Evolutionary conservation across 2,329 filamentous ascomycete genomes (phyloP), one percentile per base, ranked within the genome.

Genomic region (Aureobasidium sp.): DNA sequence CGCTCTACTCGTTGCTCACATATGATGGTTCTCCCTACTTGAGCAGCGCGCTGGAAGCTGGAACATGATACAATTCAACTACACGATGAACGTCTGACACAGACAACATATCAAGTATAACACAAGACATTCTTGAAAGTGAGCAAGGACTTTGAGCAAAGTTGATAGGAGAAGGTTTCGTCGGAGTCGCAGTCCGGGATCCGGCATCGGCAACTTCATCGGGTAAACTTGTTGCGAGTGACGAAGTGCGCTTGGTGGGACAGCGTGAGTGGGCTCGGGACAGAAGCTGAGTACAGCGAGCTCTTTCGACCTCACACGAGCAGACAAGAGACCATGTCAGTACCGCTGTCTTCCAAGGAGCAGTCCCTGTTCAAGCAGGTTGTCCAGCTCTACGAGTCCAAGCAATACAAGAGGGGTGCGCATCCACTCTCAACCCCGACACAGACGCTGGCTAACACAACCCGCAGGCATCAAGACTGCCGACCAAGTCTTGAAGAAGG

Each of bases 361-460:
- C 86, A 86, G 70, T 87, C 92, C 74, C 87, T 97, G 79, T 99
- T 99, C 78, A 88, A 91, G 66, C 90, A 92, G 74, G 87, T 99
- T 67, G 91, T 99, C 71, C 92, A 93, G 74, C 87, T 90, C 77
- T 99, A 97, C 81, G 94, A 99, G 77, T 89, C 92, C 73, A 99
- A 99, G 78, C 93, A 97, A 73, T 97, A 97, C 81, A 99, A 97
- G 79, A 89, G 89, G 76, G 86, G 85, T 85, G 29, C 32, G 59
- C 54, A 50, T 48, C n/a, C 25, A 47, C 7, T n/a, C 30, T 25
- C 49, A 29, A 13, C 36, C 69, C 64, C 44, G 32, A 39, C 59
- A 29, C 49, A 63, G 36, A n/a, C 37, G 13, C 29, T 15, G 41
- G 13, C 68, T 74, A 65, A 75, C 47, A 16, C 34, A 2, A 66